Evolutionary conservation across 2,329 filamentous ascomycete species (phyloP).

Genomic region (Aspergillus unguis): DNA sequence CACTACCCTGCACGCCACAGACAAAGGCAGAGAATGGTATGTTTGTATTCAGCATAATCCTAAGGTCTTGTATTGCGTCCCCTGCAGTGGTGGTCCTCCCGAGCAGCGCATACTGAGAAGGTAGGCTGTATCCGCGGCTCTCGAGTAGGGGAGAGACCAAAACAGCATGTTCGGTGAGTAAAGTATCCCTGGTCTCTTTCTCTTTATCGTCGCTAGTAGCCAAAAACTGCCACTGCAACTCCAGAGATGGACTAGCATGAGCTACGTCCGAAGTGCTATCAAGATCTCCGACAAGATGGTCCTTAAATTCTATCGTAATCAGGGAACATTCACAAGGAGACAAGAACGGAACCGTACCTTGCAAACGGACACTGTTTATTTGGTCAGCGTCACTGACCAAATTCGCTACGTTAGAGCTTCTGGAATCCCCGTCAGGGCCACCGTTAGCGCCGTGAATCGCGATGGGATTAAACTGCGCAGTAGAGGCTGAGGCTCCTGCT

Average conservation of each 20-base stretch:
- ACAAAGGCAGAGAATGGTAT: constrained; percentile 58
- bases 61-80: neutral
- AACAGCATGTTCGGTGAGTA: constrained; percentile 8
- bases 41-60: constrained; percentile 17
- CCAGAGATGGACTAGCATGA: constrained; percentile 3
- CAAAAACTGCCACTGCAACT: constrained; percentile 10
- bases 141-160: constrained; percentile 10
- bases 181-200: neutral
- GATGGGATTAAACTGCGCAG: neutral
- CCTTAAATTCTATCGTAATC: constrained; percentile 6
- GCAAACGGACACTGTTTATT: neutral
- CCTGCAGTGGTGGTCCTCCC: neutral
- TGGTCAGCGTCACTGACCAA: neutral
- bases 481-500: neutral
- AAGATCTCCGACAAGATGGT: neutral
- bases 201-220: neutral
- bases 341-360: neutral
- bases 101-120: constrained; percentile 14
- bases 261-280: neutral
- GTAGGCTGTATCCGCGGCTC: constrained; percentile 6
- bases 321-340: neutral
- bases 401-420: neutral
- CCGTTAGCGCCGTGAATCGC: neutral
- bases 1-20: constrained; percentile 61
- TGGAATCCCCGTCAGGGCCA: neutral